These are phyloP conservation scores for Syzygium jambos DNA, from an alignment of 345 rosid genomes.

Conservation along the genomic window DNA sequence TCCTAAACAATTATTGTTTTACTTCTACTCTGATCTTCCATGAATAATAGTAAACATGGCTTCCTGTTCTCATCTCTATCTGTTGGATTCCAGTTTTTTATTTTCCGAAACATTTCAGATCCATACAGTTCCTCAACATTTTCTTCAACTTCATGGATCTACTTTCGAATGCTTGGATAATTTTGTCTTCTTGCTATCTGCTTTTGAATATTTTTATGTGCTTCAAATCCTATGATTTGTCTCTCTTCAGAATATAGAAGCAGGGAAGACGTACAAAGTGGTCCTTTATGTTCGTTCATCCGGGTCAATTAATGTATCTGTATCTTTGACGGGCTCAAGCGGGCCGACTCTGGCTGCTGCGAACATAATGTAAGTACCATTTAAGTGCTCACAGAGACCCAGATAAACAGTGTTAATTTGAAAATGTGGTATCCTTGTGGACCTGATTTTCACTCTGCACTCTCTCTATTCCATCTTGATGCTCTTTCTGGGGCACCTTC, in stretches of 20 bases:
- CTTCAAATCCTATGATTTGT: not conserved
- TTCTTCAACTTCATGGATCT: not conserved
- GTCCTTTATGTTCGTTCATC: slow-evolving; percentile 60
- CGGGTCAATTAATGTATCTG: slow-evolving; percentile 50
- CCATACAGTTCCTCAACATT: not conserved
- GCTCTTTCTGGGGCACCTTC: not conserved
- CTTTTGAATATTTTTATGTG: not conserved
- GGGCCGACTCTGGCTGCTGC: slow-evolving; percentile 62
- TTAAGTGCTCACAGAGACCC: not conserved
- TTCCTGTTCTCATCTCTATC: not conserved
- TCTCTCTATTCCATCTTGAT: not conserved
- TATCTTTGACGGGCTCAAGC: slow-evolving; percentile 58
- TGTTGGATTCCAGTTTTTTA: not conserved
- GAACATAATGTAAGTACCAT: slow-evolving; percentile 38
- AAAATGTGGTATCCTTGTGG: not conserved
- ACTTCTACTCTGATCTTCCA: not conserved
- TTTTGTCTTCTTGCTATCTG: not conserved
- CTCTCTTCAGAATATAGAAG: slow-evolving; percentile 51
- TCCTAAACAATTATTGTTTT: not conserved
- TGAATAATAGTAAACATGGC: not conserved
- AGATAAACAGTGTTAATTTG: not conserved
- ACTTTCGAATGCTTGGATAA: not conserved
- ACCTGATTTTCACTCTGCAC: not conserved
- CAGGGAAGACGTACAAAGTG: slow-evolving; percentile 72
- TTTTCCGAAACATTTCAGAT: not conserved